Evolutionary conservation across 108 stramenopile genomes (phyloP), one percentile per base, ranked within the genome.

Genomic region (Cyclotella kingstonii): DNA sequence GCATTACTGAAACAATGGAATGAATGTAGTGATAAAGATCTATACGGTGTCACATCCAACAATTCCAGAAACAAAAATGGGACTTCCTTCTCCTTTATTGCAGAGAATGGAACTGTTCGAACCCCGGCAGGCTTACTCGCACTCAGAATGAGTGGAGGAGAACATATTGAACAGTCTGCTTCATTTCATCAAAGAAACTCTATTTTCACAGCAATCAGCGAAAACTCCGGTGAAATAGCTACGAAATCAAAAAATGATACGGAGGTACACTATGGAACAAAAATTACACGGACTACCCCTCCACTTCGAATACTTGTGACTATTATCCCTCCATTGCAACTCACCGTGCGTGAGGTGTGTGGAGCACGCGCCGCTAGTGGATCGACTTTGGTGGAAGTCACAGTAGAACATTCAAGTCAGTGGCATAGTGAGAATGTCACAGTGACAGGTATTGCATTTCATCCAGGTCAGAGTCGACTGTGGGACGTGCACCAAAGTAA

Each of bases 401-500:
- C 74, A 5, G 85, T 93, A 11, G 56, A 68, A 23, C 91, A 93
- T 58, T 81, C 86, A 23, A 89, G 76, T 45, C 62, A 76, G 8
- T 65, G 58, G 57, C 87, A 93, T 58, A 40, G 56, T 7, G 82
- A 87, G 39, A 38, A 72, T 23, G 86, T 89, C 8, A 79, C 81
- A 0, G 78, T 93, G 11, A 85, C 84, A 28, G 85, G 87, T 12
- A 81, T 93, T 50, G 81, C 86, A n/a, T 57, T 93, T 35, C 91
- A 93, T 77, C 86, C 91, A 4, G 85, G 85, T 29, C 86, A 87
- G 69, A 87, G 87, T 26, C 59, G 82, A 34, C 33, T 63, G 39
- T 66, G 69, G 58, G 48, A 46, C 21, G 44, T 44, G 27, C n/a
- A 19, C 3, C 3, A 5, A 10, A 29, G 56, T 1, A 42, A 57